Evolutionary conservation across 345 rosid genomes (phyloP).

Genomic region (Heritiera littoralis): DNA sequence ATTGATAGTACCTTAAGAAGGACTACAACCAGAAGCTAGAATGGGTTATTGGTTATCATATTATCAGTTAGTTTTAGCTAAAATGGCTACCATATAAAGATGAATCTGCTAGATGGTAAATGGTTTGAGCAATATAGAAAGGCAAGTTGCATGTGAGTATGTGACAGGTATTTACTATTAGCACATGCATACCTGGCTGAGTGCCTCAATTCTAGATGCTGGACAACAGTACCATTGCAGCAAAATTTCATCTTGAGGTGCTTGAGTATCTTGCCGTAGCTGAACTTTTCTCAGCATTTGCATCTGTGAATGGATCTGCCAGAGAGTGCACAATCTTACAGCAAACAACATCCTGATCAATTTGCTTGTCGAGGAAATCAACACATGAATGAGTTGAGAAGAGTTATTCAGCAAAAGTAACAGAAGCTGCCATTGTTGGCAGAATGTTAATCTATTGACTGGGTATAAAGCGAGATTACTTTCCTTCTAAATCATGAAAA

Average conservation of each 20-base stretch:
- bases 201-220: conserved; percentile 51
- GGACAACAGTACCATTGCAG: conserved; percentile 48
- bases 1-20: not conserved
- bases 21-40: too few species aligned
- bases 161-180: not conserved
- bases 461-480: too few species aligned
- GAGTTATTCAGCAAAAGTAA: too few species aligned
- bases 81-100: not conserved
- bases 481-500: too few species aligned
- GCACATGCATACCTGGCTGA: conserved; percentile 33
- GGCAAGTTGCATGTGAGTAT: not conserved
- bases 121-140: not conserved
- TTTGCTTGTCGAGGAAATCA: too few species aligned
- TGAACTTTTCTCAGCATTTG: conserved; percentile 58
- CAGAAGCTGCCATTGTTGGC: too few species aligned
- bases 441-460: too few species aligned
- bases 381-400: too few species aligned
- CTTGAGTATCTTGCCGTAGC: conserved; percentile 59
- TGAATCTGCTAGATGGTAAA: not conserved
- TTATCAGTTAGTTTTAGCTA: too few species aligned
- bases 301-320: conserved; percentile 50
- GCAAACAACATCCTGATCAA: too few species aligned
- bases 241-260: conserved; percentile 63
- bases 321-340: not conserved
- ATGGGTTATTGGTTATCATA: too few species aligned